These are phyloP conservation scores for Stagonosporopsis chrysanthemi DNA, from an alignment of 2,329 filamentous ascomycete species.

Conservation along the genomic window DNA sequence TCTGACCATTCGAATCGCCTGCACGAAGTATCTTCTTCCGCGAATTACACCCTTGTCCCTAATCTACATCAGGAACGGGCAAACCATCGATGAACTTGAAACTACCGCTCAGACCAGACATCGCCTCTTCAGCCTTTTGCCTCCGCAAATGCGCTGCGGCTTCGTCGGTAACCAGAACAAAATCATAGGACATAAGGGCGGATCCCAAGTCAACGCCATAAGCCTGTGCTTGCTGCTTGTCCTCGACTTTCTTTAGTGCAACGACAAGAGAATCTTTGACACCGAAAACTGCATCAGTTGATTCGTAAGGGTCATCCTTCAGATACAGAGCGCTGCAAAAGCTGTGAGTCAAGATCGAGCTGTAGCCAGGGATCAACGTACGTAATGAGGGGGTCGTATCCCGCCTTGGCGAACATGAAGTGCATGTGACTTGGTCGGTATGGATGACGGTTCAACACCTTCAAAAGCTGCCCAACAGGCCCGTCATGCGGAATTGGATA, in stretches of 20 bases:
- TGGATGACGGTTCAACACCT: constrained; percentile 23
- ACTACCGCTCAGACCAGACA: constrained; percentile 68
- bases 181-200: constrained; percentile 72
- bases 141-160: constrained; percentile 71
- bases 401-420: constrained; percentile 67
- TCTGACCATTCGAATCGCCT: background rate
- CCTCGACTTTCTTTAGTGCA: constrained; percentile 7
- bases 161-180: constrained; percentile 73
- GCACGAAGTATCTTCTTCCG: background rate
- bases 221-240: constrained; percentile 16
- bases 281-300: constrained; percentile 82
- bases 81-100: constrained; percentile 63
- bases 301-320: constrained; percentile 78
- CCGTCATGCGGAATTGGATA: constrained; percentile 81
- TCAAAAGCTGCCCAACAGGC: constrained; percentile 64
- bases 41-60: background rate
- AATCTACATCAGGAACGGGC: constrained; percentile 73
- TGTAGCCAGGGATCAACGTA: background rate
- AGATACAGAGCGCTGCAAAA: constrained; percentile 69
- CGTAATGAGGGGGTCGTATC: constrained; percentile 74
- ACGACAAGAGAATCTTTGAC: constrained; percentile 76
- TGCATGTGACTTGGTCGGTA: constrained; percentile 34
- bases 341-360: background rate
- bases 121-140: constrained; percentile 68
- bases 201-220: constrained; percentile 67